Base-by-base conservation (phyloP, 805 yeast species). In the Nematodospora valgi region DNA sequence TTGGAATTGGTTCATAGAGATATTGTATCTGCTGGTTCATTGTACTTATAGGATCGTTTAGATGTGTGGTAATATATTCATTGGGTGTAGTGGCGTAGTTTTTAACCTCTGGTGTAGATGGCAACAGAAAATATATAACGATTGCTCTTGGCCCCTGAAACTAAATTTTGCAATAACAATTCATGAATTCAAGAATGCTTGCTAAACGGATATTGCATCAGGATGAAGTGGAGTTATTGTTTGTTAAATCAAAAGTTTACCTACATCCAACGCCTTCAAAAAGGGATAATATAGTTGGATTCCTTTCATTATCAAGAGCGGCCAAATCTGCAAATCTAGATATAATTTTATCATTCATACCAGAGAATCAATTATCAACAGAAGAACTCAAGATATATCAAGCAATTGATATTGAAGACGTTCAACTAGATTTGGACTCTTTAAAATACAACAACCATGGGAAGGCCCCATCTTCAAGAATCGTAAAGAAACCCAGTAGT, bases 11-110 rank as follows among this genome's bases (percentile, higher is more conserved):
- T 93, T 39, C 96, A 89, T 56, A 84, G 98, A 64, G 98, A 89
- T 60, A 84, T 93, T 45, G 98, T 93, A 35, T 83, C 95, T 46
- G 98, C 98, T 16, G 96, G 96, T 18, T 88, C 97, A 4, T 72
- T 93, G 68, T 93, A 93, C 61, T 64, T 76, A 49, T 74, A 70
- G 23, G 18, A 28, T n/a, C n/a, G n/a, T n/a, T 19, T 28, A 18
- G 12, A 5, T 11, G 22, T 9, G 9, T 20, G 22, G 22, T 20
- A 20, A 20, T 20, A 7, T 20, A 7, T 20, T 20, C 9, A 7
- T 20, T 20, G 6, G 9, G 9, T 20, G 9, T 20, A 20, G 9
- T 20, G 9, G 6, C n/a, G n/a, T n/a, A n/a, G n/a, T n/a, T n/a
- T n/a, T n/a, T n/a, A n/a, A n/a, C n/a, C n/a, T n/a, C n/a, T n/a